These are phyloP conservation scores for Aspergillus sp. DNA, from an alignment of 2,329 filamentous ascomycete genomes.

Conservation along the genomic window DNA sequence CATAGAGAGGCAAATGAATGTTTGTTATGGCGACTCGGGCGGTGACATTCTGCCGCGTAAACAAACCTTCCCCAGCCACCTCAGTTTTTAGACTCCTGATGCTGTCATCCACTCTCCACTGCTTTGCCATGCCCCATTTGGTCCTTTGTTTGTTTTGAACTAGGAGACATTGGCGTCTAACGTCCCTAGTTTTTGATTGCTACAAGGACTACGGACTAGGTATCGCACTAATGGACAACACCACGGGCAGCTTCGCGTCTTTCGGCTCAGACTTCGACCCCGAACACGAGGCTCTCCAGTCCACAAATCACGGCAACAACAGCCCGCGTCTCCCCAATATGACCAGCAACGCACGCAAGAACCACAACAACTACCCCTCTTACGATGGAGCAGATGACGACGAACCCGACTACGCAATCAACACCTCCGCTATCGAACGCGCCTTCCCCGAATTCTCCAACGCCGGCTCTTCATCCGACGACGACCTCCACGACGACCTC, in stretches of 20 bases:
- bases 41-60: constrained; percentile 4
- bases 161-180: not conserved
- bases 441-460: constrained; percentile 45
- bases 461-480: constrained; percentile 35
- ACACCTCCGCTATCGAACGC: constrained; percentile 41
- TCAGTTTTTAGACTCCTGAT: not conserved
- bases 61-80: constrained; percentile 1
- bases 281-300: constrained; percentile 37
- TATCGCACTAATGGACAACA: constrained; percentile 1
- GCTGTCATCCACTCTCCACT: not conserved
- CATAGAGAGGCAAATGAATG: not conserved
- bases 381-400: constrained; percentile 14
- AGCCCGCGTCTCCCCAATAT: constrained; percentile 21
- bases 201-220: not conserved
- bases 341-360: constrained; percentile 11
- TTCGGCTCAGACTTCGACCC: constrained; percentile 36
- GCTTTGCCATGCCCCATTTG: not conserved
- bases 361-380: constrained; percentile 4
- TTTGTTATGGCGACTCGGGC: not conserved
- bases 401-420: constrained; percentile 38
- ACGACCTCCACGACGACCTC: constrained; percentile 19
- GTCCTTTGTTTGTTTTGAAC: constrained; percentile 14
- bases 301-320: constrained; percentile 30
- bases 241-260: constrained; percentile 24
- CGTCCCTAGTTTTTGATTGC: not conserved